Conservation (phyloP, 2,329 filamentous ascomycete species). For the Calonectria montana region DNA sequence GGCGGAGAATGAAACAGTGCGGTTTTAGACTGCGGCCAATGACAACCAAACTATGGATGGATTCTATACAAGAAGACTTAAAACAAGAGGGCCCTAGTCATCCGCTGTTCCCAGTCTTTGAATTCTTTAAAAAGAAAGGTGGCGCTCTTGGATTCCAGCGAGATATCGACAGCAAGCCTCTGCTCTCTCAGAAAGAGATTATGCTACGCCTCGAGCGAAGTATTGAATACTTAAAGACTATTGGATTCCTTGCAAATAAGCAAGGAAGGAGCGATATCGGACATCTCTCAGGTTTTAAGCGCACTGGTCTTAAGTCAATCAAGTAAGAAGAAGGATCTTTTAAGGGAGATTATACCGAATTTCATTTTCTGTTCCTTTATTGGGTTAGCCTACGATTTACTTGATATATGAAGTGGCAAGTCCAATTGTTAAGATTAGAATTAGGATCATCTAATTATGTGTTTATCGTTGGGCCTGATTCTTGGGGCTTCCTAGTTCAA, state of each 20-base stretch:
- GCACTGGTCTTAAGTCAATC: background rate
- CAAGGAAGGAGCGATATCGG: background rate
- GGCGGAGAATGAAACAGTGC: constrained; percentile 7
- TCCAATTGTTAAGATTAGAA: no score
- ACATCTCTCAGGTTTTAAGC: background rate
- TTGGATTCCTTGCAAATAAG: constrained; percentile 8
- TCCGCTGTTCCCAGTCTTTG: background rate
- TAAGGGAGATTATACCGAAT: no score
- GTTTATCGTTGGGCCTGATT: no score
- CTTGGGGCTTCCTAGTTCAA: no score
- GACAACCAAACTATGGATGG: constrained; percentile 1
- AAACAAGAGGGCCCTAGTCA: constrained; percentile 11
- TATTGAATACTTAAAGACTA: constrained; percentile 3
- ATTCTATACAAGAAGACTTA: background rate
- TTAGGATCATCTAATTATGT: no score
- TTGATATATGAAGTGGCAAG: no score
- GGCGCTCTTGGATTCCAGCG: background rate
- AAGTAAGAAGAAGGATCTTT: no score
- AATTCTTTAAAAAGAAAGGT: background rate
- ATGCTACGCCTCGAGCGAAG: constrained; percentile 14
- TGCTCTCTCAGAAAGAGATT: background rate
- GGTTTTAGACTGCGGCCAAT: constrained; percentile 11
- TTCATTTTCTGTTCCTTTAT: no score
- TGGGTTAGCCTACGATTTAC: no score
- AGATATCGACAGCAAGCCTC: background rate